Conservation (phyloP, 192 early-diverging fungal species). For the Podila clonocystis region DNA sequence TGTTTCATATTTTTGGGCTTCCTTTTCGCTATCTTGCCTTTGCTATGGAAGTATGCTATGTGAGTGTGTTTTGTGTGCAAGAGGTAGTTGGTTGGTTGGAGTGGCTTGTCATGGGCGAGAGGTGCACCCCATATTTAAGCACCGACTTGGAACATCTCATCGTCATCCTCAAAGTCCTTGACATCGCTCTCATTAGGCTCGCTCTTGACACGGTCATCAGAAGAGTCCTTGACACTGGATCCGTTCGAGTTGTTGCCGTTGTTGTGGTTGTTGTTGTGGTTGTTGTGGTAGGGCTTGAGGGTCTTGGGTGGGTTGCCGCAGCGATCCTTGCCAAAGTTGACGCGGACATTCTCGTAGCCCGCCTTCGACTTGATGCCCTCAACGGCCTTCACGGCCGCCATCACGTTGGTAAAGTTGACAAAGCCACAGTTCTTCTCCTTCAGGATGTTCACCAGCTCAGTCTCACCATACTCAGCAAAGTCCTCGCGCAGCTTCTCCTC, state of each 20-base stretch:
- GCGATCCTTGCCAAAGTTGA: constrained; percentile 91
- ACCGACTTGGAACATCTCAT: constrained; percentile 31
- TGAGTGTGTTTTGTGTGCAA: no score
- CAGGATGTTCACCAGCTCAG: constrained; percentile 86
- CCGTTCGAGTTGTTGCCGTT: neutral
- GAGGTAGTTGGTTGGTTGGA: no score
- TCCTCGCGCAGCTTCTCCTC: constrained; percentile 78
- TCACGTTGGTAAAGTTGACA: constrained; percentile 86
- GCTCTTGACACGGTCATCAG: constrained; percentile 5
- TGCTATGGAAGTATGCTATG: no score
- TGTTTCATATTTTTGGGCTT: no score
- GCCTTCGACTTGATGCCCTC: constrained; percentile 70
- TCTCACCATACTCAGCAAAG: constrained; percentile 87
- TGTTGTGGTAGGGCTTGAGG: constrained; percentile 20
- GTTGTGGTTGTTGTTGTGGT: neutral
- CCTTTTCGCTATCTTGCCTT: no score
- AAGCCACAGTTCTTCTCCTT: constrained; percentile 87
- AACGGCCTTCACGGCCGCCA: constrained; percentile 81
- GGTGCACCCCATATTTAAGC: no score
- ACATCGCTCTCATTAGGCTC: constrained; percentile 19
- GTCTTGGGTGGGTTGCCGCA: constrained; percentile 79
- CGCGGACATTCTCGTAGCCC: constrained; percentile 66
- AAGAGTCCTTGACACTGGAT: neutral
- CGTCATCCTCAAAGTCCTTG: constrained; percentile 39
- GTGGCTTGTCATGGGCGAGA: no score